Evolutionary conservation across 345 rosid species (phyloP), one percentile per base, ranked within the genome.

Genomic region (Murraya paniculata): DNA sequence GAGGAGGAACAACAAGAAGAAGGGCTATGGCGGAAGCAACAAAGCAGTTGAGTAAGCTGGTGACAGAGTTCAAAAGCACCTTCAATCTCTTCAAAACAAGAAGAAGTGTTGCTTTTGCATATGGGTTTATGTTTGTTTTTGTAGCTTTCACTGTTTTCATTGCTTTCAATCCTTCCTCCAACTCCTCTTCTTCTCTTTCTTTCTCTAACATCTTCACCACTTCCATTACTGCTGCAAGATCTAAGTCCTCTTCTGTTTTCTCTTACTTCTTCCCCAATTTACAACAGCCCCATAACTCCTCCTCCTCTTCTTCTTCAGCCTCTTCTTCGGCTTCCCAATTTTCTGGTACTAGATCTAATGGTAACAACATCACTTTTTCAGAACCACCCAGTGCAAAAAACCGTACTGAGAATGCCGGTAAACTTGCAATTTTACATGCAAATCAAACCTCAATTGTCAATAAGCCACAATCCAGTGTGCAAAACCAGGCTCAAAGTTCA

Each of bases 61-160:
- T 76, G 16, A 64, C 90, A 41, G 94, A 92, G 61, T 35, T 90
- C 13, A 85, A 77, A 82, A 82, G 77, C 82, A 78, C 91, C 27
- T 70, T 85, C 83, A 71, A 88, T 33, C 28, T 86, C 60, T 78
- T 86, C 72, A 88, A 84, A 84, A 87, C 90, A 45, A 84, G 89
- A 75, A 86, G 88, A 80, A 83, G 90, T 27, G 80, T 87, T 6
- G 83, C 89, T 65, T 88, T 90, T 56, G 91, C 86, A 5, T 91
- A 92, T 75, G 94, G 85, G 10, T 89, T 90, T 89, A 79, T 86
- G 84, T 84, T 89, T 74, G 88, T 88, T 33, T 90, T 94, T 71
- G 89, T 92, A 45, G 88, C 76, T 69, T 89, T 94, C 76, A 89
- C 97, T 65, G 81, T 85, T 65, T 89, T 92, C 83, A 73, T 96